A percentile compares a stretch with the other conserved stretches of the same genome.
Conservation (phyloP, 78 protist species). For the Anaeramoeba flamelloides region DNA sequence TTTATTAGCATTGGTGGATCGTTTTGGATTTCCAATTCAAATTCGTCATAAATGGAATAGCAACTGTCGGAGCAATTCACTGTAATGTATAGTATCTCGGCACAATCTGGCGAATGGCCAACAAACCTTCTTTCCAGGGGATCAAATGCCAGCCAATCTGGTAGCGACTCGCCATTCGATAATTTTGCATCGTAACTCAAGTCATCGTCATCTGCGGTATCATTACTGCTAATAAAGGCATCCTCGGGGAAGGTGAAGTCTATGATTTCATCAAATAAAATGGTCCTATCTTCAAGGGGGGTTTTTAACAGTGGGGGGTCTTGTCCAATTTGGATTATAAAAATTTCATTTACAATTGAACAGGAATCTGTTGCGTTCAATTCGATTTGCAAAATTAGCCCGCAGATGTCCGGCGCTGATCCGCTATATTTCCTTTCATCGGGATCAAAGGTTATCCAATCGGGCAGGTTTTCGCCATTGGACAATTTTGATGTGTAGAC, state of each 20-base stretch:
- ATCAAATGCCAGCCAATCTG: background rate
- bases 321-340: background rate
- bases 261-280: too few relatives aligned
- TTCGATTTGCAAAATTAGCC: too few relatives aligned
- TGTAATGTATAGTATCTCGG: too few relatives aligned
- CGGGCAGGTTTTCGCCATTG: too few relatives aligned
- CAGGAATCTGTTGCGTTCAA: background rate
- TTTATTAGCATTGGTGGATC: background rate
- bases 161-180: background rate
- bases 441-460: too few relatives aligned
- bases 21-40: background rate
- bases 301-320: background rate
- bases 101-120: too few relatives aligned
- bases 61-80: background rate
- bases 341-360: background rate
- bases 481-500: too few relatives aligned
- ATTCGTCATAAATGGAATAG: too few relatives aligned
- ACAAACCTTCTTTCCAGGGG: background rate
- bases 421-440: too few relatives aligned
- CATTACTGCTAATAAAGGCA: background rate
- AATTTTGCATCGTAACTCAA: background rate
- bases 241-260: too few relatives aligned
- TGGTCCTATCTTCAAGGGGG: too few relatives aligned
- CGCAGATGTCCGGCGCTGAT: too few relatives aligned
- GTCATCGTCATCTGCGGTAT: background rate